These are phyloP conservation scores for Arachnopeziza araneosa DNA, from an alignment of 2,329 filamentous ascomycete species.

Conservation along the genomic window DNA sequence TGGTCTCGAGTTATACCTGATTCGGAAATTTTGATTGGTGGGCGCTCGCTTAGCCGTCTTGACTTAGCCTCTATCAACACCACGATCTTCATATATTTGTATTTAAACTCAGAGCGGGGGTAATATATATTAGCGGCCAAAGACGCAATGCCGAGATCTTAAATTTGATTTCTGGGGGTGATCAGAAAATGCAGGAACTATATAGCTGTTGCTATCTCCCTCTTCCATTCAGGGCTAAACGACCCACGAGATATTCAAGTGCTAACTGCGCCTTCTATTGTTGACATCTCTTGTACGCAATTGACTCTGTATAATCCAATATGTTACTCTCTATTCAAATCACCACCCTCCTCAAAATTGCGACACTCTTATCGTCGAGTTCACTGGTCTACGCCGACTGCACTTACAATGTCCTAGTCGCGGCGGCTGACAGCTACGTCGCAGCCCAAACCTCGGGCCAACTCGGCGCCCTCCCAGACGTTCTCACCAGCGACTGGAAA, in stretches of 20 bases:
- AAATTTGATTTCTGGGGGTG: neutral
- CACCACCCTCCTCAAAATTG: neutral
- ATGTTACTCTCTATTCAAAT: neutral
- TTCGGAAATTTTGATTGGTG: neutral
- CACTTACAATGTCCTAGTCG: neutral
- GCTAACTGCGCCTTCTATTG: too few relatives aligned
- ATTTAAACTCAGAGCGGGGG: neutral
- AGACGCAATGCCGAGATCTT: neutral
- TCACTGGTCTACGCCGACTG: neutral
- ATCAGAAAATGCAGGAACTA: too few relatives aligned
- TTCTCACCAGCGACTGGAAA: conserved; percentile 1
- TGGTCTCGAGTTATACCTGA: neutral
- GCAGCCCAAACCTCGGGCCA: neutral
- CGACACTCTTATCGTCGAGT: neutral
- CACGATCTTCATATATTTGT: neutral
- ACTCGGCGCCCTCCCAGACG: neutral
- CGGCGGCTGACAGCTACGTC: neutral
- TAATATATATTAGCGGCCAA: neutral
- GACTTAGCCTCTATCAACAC: neutral
- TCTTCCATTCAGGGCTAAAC: too few relatives aligned
- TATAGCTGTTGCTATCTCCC: too few relatives aligned
- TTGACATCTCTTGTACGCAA: too few relatives aligned
- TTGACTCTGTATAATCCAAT: neutral
- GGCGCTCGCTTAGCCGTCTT: neutral
- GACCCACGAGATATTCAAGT: too few relatives aligned